A percentile compares a stretch with the other conserved stretches of the same genome.
Conservation (phyloP, 1,284 basidiomycete genomes). For the Ceratobasidium sp. region DNA sequence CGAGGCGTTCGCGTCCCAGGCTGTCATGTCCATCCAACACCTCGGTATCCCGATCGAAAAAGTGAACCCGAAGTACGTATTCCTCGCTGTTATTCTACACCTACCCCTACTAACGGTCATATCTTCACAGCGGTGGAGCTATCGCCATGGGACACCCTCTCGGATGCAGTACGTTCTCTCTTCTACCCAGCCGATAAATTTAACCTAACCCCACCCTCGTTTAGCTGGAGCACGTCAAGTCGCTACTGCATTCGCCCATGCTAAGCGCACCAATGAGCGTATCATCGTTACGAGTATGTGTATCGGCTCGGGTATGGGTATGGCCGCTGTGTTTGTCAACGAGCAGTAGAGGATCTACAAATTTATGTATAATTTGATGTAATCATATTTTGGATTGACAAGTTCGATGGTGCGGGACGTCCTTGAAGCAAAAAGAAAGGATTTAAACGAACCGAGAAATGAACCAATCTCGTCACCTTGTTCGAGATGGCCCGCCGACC, state of each 20-base stretch:
- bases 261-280: conserved; percentile 67
- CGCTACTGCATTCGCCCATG: conserved; percentile 87
- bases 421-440: too few species aligned
- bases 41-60: conserved; percentile 82
- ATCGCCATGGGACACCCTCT: conserved; percentile 91
- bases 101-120: too few species aligned
- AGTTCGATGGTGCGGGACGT: neutral
- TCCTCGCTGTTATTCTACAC: neutral
- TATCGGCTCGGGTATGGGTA: conserved; percentile 90
- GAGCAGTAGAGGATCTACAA: conserved; percentile 59
- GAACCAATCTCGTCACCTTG: too few species aligned
- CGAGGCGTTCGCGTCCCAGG: conserved; percentile 90
- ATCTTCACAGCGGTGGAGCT: conserved; percentile 73
- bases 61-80: conserved; percentile 75
- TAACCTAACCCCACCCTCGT: conserved; percentile 37
- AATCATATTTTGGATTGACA: conserved; percentile 3
- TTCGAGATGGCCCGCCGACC: too few species aligned
- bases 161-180: conserved; percentile 73
- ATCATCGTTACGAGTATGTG: conserved; percentile 95
- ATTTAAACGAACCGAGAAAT: too few species aligned
- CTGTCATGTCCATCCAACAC: conserved; percentile 82
- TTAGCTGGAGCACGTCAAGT: conserved; percentile 88
- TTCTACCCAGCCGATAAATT: neutral
- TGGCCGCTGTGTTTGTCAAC: conserved; percentile 78
- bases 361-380: conserved; percentile 15